A percentile compares a stretch with the other conserved stretches of the same genome.
phyloP scores from a whole-genome alignment of 1,139 yeast genomes.

The Hyphopichia burtonii region DNA sequence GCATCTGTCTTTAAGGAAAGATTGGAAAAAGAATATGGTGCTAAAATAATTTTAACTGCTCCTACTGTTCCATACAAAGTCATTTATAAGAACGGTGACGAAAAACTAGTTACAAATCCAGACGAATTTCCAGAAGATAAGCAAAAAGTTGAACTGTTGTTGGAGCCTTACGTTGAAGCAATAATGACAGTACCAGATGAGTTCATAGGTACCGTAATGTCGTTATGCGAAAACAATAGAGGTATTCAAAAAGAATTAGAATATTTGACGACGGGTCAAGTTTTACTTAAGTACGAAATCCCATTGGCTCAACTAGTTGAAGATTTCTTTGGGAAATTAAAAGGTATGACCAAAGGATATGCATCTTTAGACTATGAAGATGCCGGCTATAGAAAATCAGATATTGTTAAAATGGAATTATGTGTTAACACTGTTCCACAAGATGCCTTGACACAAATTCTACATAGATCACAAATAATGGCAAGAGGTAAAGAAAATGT shows the following conservation, averaged over 20 bases:
- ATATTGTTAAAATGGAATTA: slow-evolving; percentile 82
- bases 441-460: slow-evolving; percentile 88
- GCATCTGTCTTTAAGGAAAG: slow-evolving; percentile 94
- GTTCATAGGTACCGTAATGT: slow-evolving; percentile 81
- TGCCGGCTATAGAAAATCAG: slow-evolving; percentile 77
- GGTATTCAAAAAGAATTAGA: slow-evolving; percentile 82
- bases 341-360: slow-evolving; percentile 87
- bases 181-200: slow-evolving; percentile 90
- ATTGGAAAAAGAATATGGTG: slow-evolving; percentile 90
- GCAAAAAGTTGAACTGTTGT: slow-evolving; percentile 53
- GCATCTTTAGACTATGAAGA: slow-evolving; percentile 96
- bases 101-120: slow-evolving; percentile 75
- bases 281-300: slow-evolving; percentile 69
- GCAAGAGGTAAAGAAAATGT: slow-evolving; percentile 80
- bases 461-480: slow-evolving; percentile 79
- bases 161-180: slow-evolving; percentile 91
- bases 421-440: slow-evolving; percentile 87
- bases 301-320: slow-evolving; percentile 91
- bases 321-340: slow-evolving; percentile 90
- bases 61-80: slow-evolving; percentile 94
- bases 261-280: slow-evolving; percentile 80
- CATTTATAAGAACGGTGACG: slow-evolving; percentile 61
- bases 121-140: slow-evolving; percentile 80
- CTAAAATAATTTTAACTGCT: slow-evolving; percentile 86
- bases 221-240: slow-evolving; percentile 78